Percentiles rank a stretch among this genome's conserved stretches.
phyloP scores from a whole-genome alignment of 2,329 filamentous ascomycete genomes.

The Alternaria rosae region DNA sequence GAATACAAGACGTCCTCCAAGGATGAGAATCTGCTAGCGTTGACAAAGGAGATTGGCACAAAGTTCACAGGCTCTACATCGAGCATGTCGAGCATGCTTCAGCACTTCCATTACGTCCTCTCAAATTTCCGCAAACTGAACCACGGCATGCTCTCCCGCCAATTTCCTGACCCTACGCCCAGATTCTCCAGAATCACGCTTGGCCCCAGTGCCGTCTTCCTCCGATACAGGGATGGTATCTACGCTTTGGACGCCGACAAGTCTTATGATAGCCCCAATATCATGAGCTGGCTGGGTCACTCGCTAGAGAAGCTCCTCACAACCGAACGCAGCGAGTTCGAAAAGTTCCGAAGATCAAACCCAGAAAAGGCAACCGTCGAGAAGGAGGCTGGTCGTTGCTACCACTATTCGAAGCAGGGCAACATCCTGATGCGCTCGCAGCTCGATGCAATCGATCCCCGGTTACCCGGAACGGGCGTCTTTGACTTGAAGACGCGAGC shows the following conservation, averaged over 20 bases:
- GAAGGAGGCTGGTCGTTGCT: constrained; percentile 66
- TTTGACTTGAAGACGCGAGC: constrained; percentile 97
- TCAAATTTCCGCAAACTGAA: constrained; percentile 83
- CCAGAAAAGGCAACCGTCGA: constrained; percentile 72
- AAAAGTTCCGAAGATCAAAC: constrained; percentile 71
- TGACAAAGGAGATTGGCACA: constrained; percentile 71
- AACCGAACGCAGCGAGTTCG: constrained; percentile 79
- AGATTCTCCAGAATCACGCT: constrained; percentile 77
- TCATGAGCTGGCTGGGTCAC: constrained; percentile 90
- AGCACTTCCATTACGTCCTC: constrained; percentile 91
- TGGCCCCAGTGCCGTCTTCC: constrained; percentile 77
- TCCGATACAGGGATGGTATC: constrained; percentile 80
- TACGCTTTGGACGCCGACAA: constrained; percentile 98
- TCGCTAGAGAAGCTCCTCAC: constrained; percentile 97
- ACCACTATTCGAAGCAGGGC: constrained; percentile 84
- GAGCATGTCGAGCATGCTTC: constrained; percentile 87
- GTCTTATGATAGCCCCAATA: constrained; percentile 81
- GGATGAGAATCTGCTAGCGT: constrained; percentile 73
- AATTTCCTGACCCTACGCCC: constrained; percentile 66
- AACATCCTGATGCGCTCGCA: constrained; percentile 96
- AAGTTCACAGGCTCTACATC: constrained; percentile 96
- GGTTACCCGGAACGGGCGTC: constrained; percentile 88
- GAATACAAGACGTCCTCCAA: constrained; percentile 91
- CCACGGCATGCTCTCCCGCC: constrained; percentile 69
- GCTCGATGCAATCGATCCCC: constrained; percentile 85